Evolutionary conservation across 345 rosid genomes (phyloP), one percentile per base, ranked within the genome.

Genomic region (Populus euphratica): DNA sequence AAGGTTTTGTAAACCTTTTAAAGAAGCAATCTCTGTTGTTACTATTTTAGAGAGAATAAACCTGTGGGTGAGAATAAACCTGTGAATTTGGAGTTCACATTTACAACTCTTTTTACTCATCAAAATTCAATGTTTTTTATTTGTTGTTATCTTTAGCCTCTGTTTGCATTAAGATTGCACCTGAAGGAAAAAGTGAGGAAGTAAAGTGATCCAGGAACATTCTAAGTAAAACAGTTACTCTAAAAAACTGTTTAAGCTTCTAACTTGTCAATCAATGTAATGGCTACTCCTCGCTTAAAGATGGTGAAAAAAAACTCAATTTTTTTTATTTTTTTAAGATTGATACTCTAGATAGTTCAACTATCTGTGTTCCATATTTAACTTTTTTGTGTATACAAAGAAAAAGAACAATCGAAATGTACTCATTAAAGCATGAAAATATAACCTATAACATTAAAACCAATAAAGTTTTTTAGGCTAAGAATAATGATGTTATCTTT

Each of bases 341-440:
- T 50, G 11, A 33, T 5, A 25, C 43, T 72, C 69, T 12, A 21
- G 73, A 49, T 54, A 49, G 25, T 52, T 73, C 73, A 76, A 36
- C 75, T 81, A 82, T 70, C 71, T 75, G 68, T 54, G 68, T 74
- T 74, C 79, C 96, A 94, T 87, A 68, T 86, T 86, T 77, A 90
- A 88, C 97, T 73, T 94, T 94, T 81, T 87, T 90, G 31, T 87
- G 29, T 78, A 90, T 82, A 18, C 94, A 91, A 76, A 72, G 83
- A 81, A 94, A 94, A 79, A 94, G 90, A 82, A 83, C 89, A 0
- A 94, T 90, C 17, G 91, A 79, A 21, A 94, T 90, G 69, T 94
- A 91, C 76, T 94, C 96, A 0, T 97, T 96, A 81, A 90, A 89
- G 88, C 98, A 92, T 27, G 97, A 97, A 86, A 94, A 94, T 83